Evolutionary conservation across 495 filamentous ascomycete genomes (phyloP).

Genomic region (Neurospora cerealis): DNA sequence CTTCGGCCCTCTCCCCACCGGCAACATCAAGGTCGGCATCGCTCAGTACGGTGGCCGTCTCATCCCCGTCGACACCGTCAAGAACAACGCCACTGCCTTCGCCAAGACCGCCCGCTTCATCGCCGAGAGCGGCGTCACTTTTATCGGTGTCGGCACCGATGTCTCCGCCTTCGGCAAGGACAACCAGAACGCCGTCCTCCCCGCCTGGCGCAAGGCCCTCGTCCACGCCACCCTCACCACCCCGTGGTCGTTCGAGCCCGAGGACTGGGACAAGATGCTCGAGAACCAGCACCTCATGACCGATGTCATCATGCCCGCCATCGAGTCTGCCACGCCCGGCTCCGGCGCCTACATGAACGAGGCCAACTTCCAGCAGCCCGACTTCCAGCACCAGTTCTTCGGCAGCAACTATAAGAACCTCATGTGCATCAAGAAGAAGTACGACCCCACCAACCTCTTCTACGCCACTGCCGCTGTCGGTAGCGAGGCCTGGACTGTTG

Average conservation of each 20-base stretch:
- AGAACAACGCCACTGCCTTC: conserved; percentile 19
- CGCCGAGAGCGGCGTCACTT: conserved; percentile 28
- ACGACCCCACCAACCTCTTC: conserved; percentile 43
- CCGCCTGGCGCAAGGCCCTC: conserved; percentile 26
- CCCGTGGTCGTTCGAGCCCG: conserved; percentile 16
- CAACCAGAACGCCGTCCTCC: conserved; percentile 42
- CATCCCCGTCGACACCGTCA: conserved; percentile 43
- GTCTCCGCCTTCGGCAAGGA: conserved; percentile 16
- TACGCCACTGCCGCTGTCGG: conserved; percentile 41
- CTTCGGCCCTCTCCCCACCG: conserved; percentile 29
- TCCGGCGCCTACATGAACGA: conserved; percentile 41
- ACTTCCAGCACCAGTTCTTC: conserved; percentile 44
- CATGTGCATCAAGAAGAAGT: conserved; percentile 37
- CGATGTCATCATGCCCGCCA: conserved; percentile 18
- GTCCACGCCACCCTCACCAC: conserved; percentile 17
- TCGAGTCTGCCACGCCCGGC: conserved; percentile 28
- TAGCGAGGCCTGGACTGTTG: conserved; percentile 20
- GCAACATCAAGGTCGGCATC: conserved; percentile 34
- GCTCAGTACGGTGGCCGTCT: conserved; percentile 52
- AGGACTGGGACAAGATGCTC: conserved; percentile 12
- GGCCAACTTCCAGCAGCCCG: conserved; percentile 34
- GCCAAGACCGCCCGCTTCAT: conserved; percentile 31
- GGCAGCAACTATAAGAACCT: conserved; percentile 37
- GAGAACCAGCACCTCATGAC: conserved; percentile 22
- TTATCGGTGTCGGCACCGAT: conserved; percentile 27